Evolutionary conservation across 129 eudicot genomes (phyloP).

Genomic region (Centella asiatica): DNA sequence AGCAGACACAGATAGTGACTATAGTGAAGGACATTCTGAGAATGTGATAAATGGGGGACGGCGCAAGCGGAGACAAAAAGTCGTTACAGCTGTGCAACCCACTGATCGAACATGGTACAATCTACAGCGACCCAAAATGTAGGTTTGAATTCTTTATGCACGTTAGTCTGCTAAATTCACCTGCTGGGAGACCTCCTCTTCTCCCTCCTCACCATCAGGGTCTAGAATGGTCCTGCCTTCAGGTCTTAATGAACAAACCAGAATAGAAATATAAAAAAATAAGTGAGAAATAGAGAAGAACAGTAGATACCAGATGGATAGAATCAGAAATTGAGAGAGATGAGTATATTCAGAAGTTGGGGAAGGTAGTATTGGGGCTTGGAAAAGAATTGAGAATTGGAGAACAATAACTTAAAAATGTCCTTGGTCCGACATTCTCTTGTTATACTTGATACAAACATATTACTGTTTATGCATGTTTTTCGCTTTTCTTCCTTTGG

Average conservation of each 20-base stretch:
- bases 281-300: too few relatives aligned
- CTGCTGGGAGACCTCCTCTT: background rate
- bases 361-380: too few relatives aligned
- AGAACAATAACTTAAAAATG: too few relatives aligned
- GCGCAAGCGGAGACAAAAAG: conserved; percentile 53
- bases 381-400: too few relatives aligned
- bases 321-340: too few relatives aligned
- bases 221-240: too few relatives aligned
- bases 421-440: too few relatives aligned
- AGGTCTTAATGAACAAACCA: too few relatives aligned
- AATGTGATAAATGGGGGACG: conserved; percentile 40
- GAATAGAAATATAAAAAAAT: too few relatives aligned
- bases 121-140: conserved; percentile 56
- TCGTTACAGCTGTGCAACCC: conserved; percentile 36
- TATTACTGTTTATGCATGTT: background rate
- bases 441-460: too few relatives aligned
- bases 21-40: conserved; percentile 49
- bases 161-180: background rate
- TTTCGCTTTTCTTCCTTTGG: background rate
- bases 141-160: conserved; percentile 16
- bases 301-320: too few relatives aligned
- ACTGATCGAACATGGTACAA: conserved; percentile 59
- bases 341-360: too few relatives aligned
- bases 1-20: conserved; percentile 35
- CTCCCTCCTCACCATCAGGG: background rate